Base-by-base conservation (phyloP, 202 grass and related monocot genomes). In the Miscanthus sacchariflorus region DNA sequence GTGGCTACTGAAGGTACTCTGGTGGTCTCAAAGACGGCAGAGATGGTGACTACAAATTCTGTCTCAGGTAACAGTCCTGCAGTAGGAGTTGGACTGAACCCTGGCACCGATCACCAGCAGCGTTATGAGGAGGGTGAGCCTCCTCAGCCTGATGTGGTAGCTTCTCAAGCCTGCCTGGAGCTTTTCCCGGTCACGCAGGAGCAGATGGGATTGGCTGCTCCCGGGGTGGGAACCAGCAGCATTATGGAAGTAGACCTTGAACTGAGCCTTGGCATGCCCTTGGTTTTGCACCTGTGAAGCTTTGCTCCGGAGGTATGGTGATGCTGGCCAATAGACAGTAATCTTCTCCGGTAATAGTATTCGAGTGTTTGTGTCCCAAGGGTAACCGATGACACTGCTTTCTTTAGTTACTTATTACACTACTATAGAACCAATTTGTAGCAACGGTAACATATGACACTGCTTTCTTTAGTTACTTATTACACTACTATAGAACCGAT, bases 151-250 rank as follows among this genome's bases (percentile, higher is more conserved):
- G 64, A 77, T 75, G 46, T 28, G 48, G 76, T 7, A 5, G 76
- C 81, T 76, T 68, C 85, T 25, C 74, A 80, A 27, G 45, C 78
- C 36, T 95, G 89, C 83, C 76, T 94, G 79, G 87, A 88, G 23
- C 82, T 92, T 44, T 96, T 96, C 82, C 91, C 94, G 7, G 74
- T 85, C 11, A 65, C 36, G 36, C 44, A 71, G 14, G 80, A 84
- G 38, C 85, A 90, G 5, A 87, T 87, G 73, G 88, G 81, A 70
- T 52, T 64, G 70, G 59, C 48, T 84, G 28, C 59, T 84, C 39
- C 73, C 3, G 8, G 17, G 30, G n/a, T 12, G 42, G 88, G 84
- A 56, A 61, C 25, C 25, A 68, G 61, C 49, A 68, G 30, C 25
- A 19, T 5, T 10, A 46, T 44, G 10, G 65, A 63, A 17, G 48